Base-by-base conservation (phyloP, 495 filamentous ascomycete genomes). In the Tuber magnatum region DNA sequence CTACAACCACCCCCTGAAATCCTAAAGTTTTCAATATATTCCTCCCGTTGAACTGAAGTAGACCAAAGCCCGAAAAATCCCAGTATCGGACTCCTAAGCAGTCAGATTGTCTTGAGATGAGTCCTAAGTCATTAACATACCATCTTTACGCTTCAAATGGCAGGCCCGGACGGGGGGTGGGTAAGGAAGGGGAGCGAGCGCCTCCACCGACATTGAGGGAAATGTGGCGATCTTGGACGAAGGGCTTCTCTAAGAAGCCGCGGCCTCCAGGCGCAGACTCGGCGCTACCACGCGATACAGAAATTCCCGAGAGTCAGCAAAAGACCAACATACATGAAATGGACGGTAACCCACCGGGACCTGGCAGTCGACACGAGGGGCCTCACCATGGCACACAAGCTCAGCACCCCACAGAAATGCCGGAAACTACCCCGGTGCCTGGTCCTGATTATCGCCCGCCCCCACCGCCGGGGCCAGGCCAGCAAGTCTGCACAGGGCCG, bases 351-450 rank as follows among this genome's bases (percentile, higher is more conserved):
- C 42, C 0, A 44, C 42, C 0, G 42, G 42, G 14, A 44, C 10
- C 14, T 44, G 42, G 14, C 12, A 16, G 16, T 44, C 42, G 3
- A 14, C 14, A 44, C 14, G 42, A 14, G 42, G 42, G 42, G 42
- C 12, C 12, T 44, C 12, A 44, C 42, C 12, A 16, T 12, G 3
- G 14, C 16, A 16, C 42, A 16, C 46, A 51, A 3, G 7, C 0
- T 0, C 0, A 5, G 46, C 0, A 9, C 6, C 8, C 0, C 46
- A 16, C 0, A 9, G 12, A 5, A 3, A 16, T 61, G n/a, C n/a
- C n/a, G 12, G 12, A 7, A 61, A 32, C 12, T 9, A 12, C 51
- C 32, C 2, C n/a, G 1, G 10, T 16, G 12, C 5, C 12, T 61
- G 6, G 16, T 61, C 0, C 10, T 32, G 2, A n/a, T 2, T 16